phyloP scores from a whole-genome alignment of 345 rosid species.

The Stellera chamaejasme region DNA sequence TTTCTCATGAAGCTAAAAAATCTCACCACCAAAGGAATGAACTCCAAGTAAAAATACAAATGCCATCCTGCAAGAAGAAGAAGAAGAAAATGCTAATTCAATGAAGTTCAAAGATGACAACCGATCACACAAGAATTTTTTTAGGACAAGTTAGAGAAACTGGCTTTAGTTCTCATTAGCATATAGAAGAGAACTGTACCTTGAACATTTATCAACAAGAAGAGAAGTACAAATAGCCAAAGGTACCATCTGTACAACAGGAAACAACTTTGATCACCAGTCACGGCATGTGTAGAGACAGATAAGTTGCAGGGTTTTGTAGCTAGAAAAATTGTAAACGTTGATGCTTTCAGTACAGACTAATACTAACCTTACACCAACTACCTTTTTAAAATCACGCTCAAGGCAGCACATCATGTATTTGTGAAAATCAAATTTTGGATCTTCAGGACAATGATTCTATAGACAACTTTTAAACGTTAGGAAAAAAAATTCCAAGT shows the following conservation, averaged over 20 bases:
- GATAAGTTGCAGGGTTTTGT: not conserved
- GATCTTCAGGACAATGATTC: slow-evolving; percentile 76
- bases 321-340: not conserved
- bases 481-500: not conserved
- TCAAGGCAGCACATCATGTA: slow-evolving; percentile 87
- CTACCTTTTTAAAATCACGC: slow-evolving; percentile 89
- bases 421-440: slow-evolving; percentile 72
- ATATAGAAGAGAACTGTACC: slow-evolving; percentile 18
- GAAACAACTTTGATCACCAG: too few species aligned
- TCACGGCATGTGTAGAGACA: not conserved
- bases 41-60: slow-evolving; percentile 64
- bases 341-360: too few species aligned
- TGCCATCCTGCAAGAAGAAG: slow-evolving; percentile 58
- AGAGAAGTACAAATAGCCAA: slow-evolving; percentile 77
- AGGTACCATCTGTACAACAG: slow-evolving; percentile 73
- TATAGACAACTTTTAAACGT: slow-evolving; percentile 7
- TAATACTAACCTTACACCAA: slow-evolving; percentile 64
- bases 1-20: not conserved
- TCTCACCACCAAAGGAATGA: slow-evolving; percentile 69
- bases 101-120: not conserved
- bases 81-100: not conserved
- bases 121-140: too few species aligned
- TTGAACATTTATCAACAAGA: slow-evolving; percentile 62
- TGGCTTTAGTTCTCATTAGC: too few species aligned
- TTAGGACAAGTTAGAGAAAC: too few species aligned